Evolutionary conservation across 2,329 filamentous ascomycete species (phyloP), one percentile per base, ranked within the genome.

Genomic region (Penicillium crustosum): DNA sequence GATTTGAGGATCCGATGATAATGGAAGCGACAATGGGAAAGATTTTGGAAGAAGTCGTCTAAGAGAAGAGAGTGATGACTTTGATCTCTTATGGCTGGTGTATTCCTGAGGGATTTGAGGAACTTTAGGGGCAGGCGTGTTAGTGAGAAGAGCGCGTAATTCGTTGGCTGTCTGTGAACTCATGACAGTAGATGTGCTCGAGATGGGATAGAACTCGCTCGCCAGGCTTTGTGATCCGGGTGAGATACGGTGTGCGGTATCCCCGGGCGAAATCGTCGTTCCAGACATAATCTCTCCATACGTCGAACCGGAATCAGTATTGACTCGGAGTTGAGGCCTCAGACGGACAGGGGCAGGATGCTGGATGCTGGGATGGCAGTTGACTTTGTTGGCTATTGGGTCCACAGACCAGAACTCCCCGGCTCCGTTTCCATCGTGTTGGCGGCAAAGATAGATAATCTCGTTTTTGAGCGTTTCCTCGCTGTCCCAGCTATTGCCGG

Each of bases 1-100:
- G 35, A 76, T 76, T 39, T 75, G 70, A 38, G 74, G 74, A 51
- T 76, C 74, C 2, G 67, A 66, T 31, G 72, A 75, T 23, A 76
- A 54, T 41, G 72, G 69, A 6, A 70, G 51, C 2, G 68, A 73
- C 2, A 67, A 21, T 1, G 66, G 61, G 19, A 73, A 68, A 3
- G 65, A 49, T 29, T 70, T 75, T 17, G 72, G 73, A 8, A 75
- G 64, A 17, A 74, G 69, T 35, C 65, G 69, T 27, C 65, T 64
- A n/a, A 73, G 52, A 3, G 73, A 75, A 0, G 73, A 75, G 2
- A 71, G 52, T 2, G 73, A 75, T 3, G 73, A 74, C 31, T 74
- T 71, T 27, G 67, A 65, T 49, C 72, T 61, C 33, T 62, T 68
- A 35, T 74, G 73, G 12, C 49, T 60, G 9, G 52, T 36, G 43